A percentile compares a stretch with the other conserved stretches of the same genome.
phyloP scores from a whole-genome alignment of 1,284 basidiomycete species.

The Inonotus obliquus region DNA sequence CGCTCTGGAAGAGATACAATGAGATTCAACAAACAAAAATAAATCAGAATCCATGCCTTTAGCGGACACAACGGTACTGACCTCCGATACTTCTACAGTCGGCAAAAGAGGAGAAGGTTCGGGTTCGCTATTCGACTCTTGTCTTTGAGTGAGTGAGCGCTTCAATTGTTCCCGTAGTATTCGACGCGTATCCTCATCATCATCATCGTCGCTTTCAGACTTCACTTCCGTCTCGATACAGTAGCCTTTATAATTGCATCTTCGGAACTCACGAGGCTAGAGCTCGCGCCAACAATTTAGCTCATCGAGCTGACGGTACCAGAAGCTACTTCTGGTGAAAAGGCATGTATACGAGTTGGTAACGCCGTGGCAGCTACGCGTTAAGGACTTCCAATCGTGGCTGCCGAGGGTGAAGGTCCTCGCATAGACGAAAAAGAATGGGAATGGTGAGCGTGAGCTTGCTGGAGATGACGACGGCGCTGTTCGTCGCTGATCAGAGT shows the following conservation, averaged over 20 bases:
- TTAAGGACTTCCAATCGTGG: conserved; percentile 1
- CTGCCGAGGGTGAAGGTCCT: background rate
- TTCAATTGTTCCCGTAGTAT: conserved; percentile 63
- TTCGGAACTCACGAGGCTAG: conserved; percentile 47
- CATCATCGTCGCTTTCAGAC: conserved; percentile 43
- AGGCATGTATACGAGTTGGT: background rate
- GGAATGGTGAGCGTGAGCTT: conserved; percentile 5
- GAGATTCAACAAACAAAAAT: background rate
- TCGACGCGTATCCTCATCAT: conserved; percentile 57
- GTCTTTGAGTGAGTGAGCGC: conserved; percentile 53
- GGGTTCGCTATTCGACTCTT: conserved; percentile 25
- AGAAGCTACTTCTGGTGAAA: background rate
- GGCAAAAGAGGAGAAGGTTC: background rate
- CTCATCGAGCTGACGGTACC: conserved; percentile 31
- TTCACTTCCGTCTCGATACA: conserved; percentile 47
- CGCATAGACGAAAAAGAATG: conserved; percentile 2
- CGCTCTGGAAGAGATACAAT: conserved; percentile 28
- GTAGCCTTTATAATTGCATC: conserved; percentile 63
- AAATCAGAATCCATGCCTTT: background rate
- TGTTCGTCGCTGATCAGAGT: background rate
- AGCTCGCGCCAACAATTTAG: conserved; percentile 61
- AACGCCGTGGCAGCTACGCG: conserved; percentile 7
- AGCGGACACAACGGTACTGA: background rate
- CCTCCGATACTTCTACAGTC: background rate
- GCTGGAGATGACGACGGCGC: conserved; percentile 1